Percentiles rank a stretch among this genome's conserved stretches.
Evolutionary conservation across 495 filamentous ascomycete species (phyloP).

Genomic region (Clavariopsis aquatica): DNA sequence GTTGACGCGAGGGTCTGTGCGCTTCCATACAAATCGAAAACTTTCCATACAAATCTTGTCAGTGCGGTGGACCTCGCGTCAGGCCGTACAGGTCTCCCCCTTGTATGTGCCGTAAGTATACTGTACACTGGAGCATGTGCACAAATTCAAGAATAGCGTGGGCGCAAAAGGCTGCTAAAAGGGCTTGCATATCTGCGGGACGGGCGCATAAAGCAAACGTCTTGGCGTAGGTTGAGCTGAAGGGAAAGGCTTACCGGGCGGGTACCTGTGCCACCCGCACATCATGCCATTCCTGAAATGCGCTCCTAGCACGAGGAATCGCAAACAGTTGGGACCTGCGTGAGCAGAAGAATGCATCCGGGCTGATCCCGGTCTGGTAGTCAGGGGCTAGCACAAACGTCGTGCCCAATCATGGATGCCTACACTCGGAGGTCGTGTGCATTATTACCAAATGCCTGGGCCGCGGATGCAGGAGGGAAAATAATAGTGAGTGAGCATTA

Average conservation of each 20-base stretch:
- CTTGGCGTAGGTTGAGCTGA: too few relatives aligned
- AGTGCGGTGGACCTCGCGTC: constrained; percentile 3
- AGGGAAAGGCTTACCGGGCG: background rate
- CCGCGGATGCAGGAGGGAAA: background rate
- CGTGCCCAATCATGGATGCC: background rate
- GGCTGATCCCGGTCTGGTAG: background rate
- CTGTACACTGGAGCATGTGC: too few relatives aligned
- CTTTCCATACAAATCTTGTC: constrained; percentile 13
- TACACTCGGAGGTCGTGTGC: background rate
- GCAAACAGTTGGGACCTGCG: background rate
- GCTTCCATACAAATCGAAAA: constrained; percentile 9
- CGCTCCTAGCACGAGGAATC: background rate
- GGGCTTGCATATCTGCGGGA: too few relatives aligned
- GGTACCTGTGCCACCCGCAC: background rate
- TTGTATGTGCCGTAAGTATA: too few relatives aligned
- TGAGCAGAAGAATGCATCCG: background rate
- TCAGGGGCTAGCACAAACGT: background rate
- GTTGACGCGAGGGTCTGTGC: background rate
- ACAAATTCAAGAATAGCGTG: too few relatives aligned
- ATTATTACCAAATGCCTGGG: background rate
- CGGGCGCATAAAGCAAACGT: too few relatives aligned
- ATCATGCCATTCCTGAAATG: background rate
- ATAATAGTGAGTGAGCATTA: background rate
- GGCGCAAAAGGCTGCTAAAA: too few relatives aligned
- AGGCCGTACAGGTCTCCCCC: constrained; percentile 1